Evolutionary conservation across 208 protist species (phyloP).

Genomic region (Leishmania turanica): DNA sequence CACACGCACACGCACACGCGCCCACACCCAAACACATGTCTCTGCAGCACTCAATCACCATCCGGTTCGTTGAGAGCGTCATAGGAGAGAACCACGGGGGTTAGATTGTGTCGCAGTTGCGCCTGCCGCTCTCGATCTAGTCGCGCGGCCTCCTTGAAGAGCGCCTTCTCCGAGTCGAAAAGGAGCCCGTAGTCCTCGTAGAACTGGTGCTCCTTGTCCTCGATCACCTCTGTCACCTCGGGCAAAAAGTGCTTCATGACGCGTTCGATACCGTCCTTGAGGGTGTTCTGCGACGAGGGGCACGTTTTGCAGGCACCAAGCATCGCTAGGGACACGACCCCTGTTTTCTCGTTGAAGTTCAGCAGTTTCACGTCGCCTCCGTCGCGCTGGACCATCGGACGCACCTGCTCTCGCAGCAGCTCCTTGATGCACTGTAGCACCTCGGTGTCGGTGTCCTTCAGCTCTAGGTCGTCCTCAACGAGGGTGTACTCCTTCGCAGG

Average conservation of each 20-base stretch:
- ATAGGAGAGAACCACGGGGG: slow-evolving; percentile 68
- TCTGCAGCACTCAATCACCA: slow-evolving; percentile 43
- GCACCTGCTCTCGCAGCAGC: slow-evolving; percentile 89
- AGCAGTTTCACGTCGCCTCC: slow-evolving; percentile 92
- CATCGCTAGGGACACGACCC: slow-evolving; percentile 91
- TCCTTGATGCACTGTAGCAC: slow-evolving; percentile 95
- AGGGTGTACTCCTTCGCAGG: slow-evolving; percentile 78
- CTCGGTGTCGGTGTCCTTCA: slow-evolving; percentile 78
- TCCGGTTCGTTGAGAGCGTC: slow-evolving; percentile 85
- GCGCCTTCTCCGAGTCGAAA: slow-evolving; percentile 78
- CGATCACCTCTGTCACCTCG: slow-evolving; percentile 82
- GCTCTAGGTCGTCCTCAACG: slow-evolving; percentile 82
- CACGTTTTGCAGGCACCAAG: slow-evolving; percentile 91
- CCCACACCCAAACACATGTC: neutral
- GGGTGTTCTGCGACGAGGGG: slow-evolving; percentile 88
- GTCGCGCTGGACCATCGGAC: slow-evolving; percentile 94
- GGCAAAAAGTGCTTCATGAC: slow-evolving; percentile 94
- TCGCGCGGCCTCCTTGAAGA: slow-evolving; percentile 73
- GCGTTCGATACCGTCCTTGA: slow-evolving; percentile 92
- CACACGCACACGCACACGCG: neutral
- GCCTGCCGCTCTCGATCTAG: slow-evolving; percentile 56
- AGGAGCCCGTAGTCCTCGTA: slow-evolving; percentile 84
- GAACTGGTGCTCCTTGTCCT: slow-evolving; percentile 76
- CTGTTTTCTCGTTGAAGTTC: slow-evolving; percentile 84
- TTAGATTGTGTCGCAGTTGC: slow-evolving; percentile 51